Percentiles rank a stretch among this genome's conserved stretches.
These are phyloP conservation scores for Exophiala dermatitidis DNA, from an alignment of 2,329 filamentous ascomycete genomes.

Conservation along the genomic window DNA sequence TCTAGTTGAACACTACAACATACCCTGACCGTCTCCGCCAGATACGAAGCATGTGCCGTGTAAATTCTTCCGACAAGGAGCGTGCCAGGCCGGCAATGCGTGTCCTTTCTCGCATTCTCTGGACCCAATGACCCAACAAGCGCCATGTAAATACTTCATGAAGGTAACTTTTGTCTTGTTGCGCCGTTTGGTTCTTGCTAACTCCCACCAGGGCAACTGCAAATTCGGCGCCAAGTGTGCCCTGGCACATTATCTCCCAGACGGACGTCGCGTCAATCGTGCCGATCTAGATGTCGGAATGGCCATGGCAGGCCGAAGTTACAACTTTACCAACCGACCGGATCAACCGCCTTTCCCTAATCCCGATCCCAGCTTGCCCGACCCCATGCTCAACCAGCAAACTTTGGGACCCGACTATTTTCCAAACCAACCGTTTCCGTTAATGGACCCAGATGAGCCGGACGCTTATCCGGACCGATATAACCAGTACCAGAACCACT, in stretches of 20 bases:
- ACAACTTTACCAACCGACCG: slow-evolving; percentile 48
- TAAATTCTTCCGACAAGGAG: slow-evolving; percentile 97
- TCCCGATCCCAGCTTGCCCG: slow-evolving; percentile 66
- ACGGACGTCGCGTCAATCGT: slow-evolving; percentile 85
- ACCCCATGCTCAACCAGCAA: slow-evolving; percentile 59
- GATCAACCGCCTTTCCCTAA: slow-evolving; percentile 56
- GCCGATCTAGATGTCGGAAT: slow-evolving; percentile 44
- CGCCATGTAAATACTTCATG: slow-evolving; percentile 95
- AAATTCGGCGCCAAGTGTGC: slow-evolving; percentile 98
- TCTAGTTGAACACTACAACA: background rate
- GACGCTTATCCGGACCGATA: slow-evolving; percentile 31
- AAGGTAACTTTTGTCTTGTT: slow-evolving; percentile 57
- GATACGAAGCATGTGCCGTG: slow-evolving; percentile 96
- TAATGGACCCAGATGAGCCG: slow-evolving; percentile 39
- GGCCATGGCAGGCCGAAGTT: slow-evolving; percentile 37
- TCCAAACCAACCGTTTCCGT: slow-evolving; percentile 37
- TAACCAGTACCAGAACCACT: slow-evolving; percentile 43
- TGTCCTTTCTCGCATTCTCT: slow-evolving; percentile 96
- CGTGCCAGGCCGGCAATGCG: slow-evolving; percentile 89
- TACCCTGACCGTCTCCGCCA: slow-evolving; percentile 34
- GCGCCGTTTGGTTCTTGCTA: background rate
- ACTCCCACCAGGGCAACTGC: slow-evolving; percentile 71
- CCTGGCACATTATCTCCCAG: slow-evolving; percentile 88
- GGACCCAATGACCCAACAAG: slow-evolving; percentile 72
- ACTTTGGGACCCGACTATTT: slow-evolving; percentile 33